Evolutionary conservation across 148 eudicot genomes (phyloP).

Genomic region (Polygonum maritimum): DNA sequence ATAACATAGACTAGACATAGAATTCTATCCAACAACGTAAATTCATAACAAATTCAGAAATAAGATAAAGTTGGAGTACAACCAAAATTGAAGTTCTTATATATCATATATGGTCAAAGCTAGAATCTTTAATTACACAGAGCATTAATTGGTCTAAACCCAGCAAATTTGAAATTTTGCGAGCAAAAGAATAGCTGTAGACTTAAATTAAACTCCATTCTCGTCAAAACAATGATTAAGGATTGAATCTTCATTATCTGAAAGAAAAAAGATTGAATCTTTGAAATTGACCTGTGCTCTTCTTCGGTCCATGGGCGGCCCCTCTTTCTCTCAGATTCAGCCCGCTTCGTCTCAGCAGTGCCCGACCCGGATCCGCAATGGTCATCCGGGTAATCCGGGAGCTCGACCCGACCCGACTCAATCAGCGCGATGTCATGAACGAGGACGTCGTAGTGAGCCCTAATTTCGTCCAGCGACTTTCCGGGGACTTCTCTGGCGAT

Average conservation of each 20-base stretch:
- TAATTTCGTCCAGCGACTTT: slow-evolving; percentile 6
- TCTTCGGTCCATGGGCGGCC: slow-evolving; percentile 10
- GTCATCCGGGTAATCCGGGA: slow-evolving; percentile 4
- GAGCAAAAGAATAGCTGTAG: too few relatives aligned
- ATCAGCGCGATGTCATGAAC: background rate
- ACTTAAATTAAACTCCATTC: too few relatives aligned
- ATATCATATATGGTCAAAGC: too few relatives aligned
- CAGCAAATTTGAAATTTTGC: too few relatives aligned
- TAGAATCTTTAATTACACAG: too few relatives aligned
- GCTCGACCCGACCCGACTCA: slow-evolving; percentile 7
- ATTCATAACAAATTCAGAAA: too few relatives aligned
- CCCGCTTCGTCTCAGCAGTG: background rate
- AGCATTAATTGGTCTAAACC: too few relatives aligned
- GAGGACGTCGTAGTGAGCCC: slow-evolving; percentile 5
- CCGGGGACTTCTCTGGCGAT: slow-evolving; percentile 2
- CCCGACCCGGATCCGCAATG: background rate
- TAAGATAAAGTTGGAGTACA: too few relatives aligned
- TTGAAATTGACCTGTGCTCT: slow-evolving; percentile 4
- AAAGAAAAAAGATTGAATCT: background rate
- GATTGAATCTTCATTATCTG: too few relatives aligned
- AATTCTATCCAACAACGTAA: too few relatives aligned
- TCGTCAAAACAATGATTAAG: background rate
- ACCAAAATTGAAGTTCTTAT: background rate
- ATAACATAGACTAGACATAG: too few relatives aligned
- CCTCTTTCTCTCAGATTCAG: background rate